Evolutionary conservation across 768 basidiomycete species (phyloP).

Genomic region (Dentipellis sp.): DNA sequence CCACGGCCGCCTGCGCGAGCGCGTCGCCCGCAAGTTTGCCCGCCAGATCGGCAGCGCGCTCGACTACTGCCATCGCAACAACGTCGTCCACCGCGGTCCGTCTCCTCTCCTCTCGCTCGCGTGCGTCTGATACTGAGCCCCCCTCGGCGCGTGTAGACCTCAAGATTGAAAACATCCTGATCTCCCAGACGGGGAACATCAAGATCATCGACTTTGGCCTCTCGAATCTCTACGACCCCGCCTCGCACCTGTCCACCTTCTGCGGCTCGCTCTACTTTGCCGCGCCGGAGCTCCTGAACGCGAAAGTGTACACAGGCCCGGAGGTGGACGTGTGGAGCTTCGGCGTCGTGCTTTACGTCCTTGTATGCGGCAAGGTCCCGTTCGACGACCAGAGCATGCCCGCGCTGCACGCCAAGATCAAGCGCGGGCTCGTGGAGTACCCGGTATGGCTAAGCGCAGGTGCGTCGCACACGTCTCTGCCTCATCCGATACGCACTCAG

Average conservation of each 20-base stretch:
- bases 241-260: slow-evolving; percentile 79
- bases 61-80: slow-evolving; percentile 96
- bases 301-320: slow-evolving; percentile 92
- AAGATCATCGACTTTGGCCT: slow-evolving; percentile 99
- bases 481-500: not conserved
- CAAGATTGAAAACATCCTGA: slow-evolving; percentile 99
- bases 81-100: slow-evolving; percentile 88
- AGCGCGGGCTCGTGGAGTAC: slow-evolving; percentile 93
- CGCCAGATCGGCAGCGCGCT: slow-evolving; percentile 94
- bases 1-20: slow-evolving; percentile 89
- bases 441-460: slow-evolving; percentile 94
- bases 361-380: slow-evolving; percentile 97
- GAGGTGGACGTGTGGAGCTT: slow-evolving; percentile 99
- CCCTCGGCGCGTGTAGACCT: too few species aligned
- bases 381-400: slow-evolving; percentile 99
- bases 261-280: slow-evolving; percentile 98
- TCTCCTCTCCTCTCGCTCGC: slow-evolving; percentile 9
- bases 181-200: slow-evolving; percentile 97
- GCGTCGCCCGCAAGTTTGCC: slow-evolving; percentile 95
- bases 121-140: not conserved
- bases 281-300: slow-evolving; percentile 94
- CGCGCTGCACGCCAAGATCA: slow-evolving; percentile 97
- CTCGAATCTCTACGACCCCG: slow-evolving; percentile 89
- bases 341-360: slow-evolving; percentile 93
- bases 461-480: slow-evolving; percentile 27